Evolutionary conservation across 306 rosid genomes (phyloP).

Genomic region (Fragaria nilgerrensis): DNA sequence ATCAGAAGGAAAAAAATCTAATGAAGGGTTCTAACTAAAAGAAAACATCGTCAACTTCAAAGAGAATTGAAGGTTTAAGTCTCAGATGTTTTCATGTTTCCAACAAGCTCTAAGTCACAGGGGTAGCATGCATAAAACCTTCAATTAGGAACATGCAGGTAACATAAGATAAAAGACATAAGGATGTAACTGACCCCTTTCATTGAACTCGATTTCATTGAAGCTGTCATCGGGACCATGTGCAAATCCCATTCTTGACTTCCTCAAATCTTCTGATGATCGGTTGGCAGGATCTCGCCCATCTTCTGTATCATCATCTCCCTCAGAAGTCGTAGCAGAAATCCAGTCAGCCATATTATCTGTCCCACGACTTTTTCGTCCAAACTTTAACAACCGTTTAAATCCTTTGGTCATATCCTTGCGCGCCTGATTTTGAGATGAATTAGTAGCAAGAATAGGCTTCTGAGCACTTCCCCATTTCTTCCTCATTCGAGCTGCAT

Average conservation of each 20-base stretch:
- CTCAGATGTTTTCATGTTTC: neutral
- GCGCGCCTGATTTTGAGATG: slow-evolving; percentile 81
- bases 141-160: neutral
- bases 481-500: slow-evolving; percentile 95
- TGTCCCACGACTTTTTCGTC: slow-evolving; percentile 90
- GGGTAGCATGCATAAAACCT: slow-evolving; percentile 8
- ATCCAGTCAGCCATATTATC: slow-evolving; percentile 87
- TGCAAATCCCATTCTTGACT: slow-evolving; percentile 94
- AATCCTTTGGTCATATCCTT: slow-evolving; percentile 94
- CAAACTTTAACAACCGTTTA: slow-evolving; percentile 84
- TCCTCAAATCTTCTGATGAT: slow-evolving; percentile 89
- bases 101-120: neutral
- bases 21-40: neutral
- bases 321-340: slow-evolving; percentile 99
- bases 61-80: no score
- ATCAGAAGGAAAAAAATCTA: neutral
- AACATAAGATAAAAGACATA: neutral
- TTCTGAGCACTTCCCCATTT: slow-evolving; percentile 99
- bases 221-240: slow-evolving; percentile 84
- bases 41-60: slow-evolving; percentile 4
- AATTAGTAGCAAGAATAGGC: slow-evolving; percentile 68
- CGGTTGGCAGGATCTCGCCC: slow-evolving; percentile 82
- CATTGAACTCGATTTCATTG: slow-evolving; percentile 78
- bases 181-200: slow-evolving; percentile 64
- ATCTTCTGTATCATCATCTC: slow-evolving; percentile 97